Evolutionary conservation across 2,329 filamentous ascomycete genomes (phyloP).

Genomic region (Alternaria consortialis): DNA sequence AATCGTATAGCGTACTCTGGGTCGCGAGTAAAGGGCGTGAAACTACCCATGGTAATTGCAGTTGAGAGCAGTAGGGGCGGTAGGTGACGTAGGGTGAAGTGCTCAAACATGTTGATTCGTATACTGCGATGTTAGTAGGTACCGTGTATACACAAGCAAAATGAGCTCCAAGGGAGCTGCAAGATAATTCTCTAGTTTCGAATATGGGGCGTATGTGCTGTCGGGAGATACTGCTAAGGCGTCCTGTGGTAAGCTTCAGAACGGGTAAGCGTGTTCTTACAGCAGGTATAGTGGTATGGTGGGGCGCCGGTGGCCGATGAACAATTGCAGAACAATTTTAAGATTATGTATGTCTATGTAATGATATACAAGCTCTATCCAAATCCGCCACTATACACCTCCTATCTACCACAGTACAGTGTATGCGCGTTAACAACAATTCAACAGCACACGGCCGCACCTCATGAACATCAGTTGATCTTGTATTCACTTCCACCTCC

Average conservation of each 20-base stretch:
- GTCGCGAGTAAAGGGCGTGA: not conserved
- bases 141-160: too few species aligned
- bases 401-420: not conserved
- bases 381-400: not conserved
- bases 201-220: not conserved
- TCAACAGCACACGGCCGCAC: not conserved
- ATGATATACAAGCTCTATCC: not conserved
- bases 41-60: not conserved
- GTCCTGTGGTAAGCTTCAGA: not conserved
- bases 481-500: constrained; percentile 54
- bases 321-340: not conserved
- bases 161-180: too few species aligned
- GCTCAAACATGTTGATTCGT: too few species aligned
- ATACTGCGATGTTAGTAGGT: too few species aligned
- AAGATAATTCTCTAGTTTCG: too few species aligned
- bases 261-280: too few species aligned
- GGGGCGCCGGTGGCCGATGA: not conserved
- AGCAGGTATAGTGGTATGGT: not conserved
- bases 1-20: not conserved
- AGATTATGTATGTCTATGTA: not conserved
- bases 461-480: not conserved
- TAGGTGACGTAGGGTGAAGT: too few species aligned
- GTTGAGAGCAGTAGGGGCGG: too few species aligned
- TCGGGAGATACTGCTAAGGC: not conserved
- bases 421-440: not conserved